Conservation (phyloP, 257 asterid species). For the Solanum paucissectum region DNA sequence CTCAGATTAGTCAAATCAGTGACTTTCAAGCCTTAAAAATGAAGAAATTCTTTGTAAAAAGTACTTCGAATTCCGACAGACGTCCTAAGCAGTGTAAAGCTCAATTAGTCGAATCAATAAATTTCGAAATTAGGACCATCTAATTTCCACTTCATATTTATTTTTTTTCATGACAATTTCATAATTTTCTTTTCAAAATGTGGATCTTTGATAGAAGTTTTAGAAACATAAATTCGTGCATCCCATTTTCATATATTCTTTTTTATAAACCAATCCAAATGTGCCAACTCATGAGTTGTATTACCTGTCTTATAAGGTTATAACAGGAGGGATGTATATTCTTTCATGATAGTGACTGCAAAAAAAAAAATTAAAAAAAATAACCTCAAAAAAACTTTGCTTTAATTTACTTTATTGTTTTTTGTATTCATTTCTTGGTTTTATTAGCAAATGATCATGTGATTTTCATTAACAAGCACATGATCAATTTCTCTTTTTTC, state of each 20-base stretch:
- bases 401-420: constrained; percentile 16
- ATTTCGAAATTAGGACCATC: background rate
- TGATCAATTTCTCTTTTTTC: constrained; percentile 16
- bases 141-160: background rate
- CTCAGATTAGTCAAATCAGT: background rate
- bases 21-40: background rate
- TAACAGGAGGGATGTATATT: constrained; percentile 23
- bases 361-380: background rate
- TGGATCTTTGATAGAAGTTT: background rate
- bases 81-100: background rate
- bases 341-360: constrained; percentile 34
- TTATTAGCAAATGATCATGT: constrained; percentile 30
- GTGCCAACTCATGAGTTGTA: constrained; percentile 22
- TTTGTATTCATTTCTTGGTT: constrained; percentile 5
- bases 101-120: background rate
- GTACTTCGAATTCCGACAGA: background rate
- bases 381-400: constrained; percentile 4
- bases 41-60: background rate
- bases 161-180: background rate
- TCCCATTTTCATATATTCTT: constrained; percentile 30
- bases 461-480: constrained; percentile 34
- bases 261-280: constrained; percentile 21
- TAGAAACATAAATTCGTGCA: constrained; percentile 36
- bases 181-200: background rate
- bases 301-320: constrained; percentile 24